phyloP scores from a whole-genome alignment of 2,329 filamentous ascomycete genomes.

The Colletotrichum cuscutae region DNA sequence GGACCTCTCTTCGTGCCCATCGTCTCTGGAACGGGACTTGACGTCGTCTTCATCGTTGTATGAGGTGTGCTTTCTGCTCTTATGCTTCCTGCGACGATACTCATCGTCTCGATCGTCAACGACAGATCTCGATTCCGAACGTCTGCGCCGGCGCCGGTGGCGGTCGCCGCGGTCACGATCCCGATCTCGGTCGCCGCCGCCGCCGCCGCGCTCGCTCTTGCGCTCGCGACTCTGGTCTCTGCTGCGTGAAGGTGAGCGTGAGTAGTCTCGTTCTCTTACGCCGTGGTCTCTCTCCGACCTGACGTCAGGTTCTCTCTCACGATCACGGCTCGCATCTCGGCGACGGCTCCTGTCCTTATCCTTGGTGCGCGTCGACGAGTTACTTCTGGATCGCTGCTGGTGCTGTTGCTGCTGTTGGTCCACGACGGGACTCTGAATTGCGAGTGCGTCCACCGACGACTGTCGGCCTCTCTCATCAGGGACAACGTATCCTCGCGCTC shows the following conservation, averaged over 20 bases:
- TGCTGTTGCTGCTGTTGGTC: slow-evolving; percentile 44
- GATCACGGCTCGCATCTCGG: slow-evolving; percentile 48
- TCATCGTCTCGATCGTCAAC: slow-evolving; percentile 57
- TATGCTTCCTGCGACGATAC: slow-evolving; percentile 63
- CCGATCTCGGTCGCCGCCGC: slow-evolving; percentile 36
- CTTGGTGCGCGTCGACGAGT: slow-evolving; percentile 53
- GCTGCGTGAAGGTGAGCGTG: slow-evolving; percentile 47
- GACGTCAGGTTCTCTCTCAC: slow-evolving; percentile 42
- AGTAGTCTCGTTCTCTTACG: slow-evolving; percentile 38
- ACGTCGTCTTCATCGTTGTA: slow-evolving; percentile 58
- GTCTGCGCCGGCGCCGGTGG: slow-evolving; percentile 62
- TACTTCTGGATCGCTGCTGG: slow-evolving; percentile 57
- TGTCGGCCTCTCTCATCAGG: slow-evolving; percentile 46
- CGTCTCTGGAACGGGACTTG: slow-evolving; percentile 45
- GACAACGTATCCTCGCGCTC: slow-evolving; percentile 62
- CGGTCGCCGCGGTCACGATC: slow-evolving; percentile 45
- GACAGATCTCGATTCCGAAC: slow-evolving; percentile 59
- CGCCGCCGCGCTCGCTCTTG: slow-evolving; percentile 52
- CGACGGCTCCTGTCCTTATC: slow-evolving; percentile 46
- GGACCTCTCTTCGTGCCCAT: slow-evolving; percentile 64
- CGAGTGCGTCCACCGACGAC: slow-evolving; percentile 40
- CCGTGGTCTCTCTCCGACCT: slow-evolving; percentile 37
- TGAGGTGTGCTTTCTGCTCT: slow-evolving; percentile 51
- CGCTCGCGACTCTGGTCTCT: slow-evolving; percentile 55
- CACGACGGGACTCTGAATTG: slow-evolving; percentile 45